Base-by-base conservation (phyloP, 495 filamentous ascomycete genomes). In the Xylaria telfairii region DNA sequence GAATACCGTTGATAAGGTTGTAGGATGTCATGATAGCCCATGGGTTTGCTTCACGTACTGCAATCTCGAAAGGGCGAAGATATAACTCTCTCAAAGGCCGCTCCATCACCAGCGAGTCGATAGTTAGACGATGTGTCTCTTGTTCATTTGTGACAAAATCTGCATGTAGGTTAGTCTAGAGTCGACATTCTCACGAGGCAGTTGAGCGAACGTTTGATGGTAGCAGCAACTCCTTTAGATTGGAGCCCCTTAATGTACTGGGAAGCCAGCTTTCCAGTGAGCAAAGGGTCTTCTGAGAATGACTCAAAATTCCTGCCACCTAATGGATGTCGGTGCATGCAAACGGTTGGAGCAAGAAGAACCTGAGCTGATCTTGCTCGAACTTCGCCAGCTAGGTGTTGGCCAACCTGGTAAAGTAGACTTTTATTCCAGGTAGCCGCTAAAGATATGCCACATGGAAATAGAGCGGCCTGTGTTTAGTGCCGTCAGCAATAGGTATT, bases 281-380 rank as follows among this genome's bases (percentile, higher is more conserved):
- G 83, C 19, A 90, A 83, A 13, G 93, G 93, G 72, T 96, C 93
- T 77, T 96, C 93, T 6, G 92, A 93, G 78, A 94, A 95, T 0
- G 92, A 93, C 81, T 96, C 93, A 69, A 95, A 97, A 66, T 93
- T 93, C 62, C 93, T 87, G 8, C 93, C 93, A 13, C 93, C 93
- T 0, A 96, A 83, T 2, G 93, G 93, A 24, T 91, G 91, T 17
- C 93, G 87, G 73, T 96, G 93, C 79, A 92, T 91, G 79, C 92
- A 94, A 70, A 94, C 90, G 7, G 93, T 95, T 12, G 93, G 93
- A 3, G 92, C 93, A 10, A 96, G 85, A 1, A 95, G 83, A 21
- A 95, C 85, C 68, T 93, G 87, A 39, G 91, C 90, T 17, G 90
- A 90, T 72, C 93, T 92, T 10, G 92, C 91, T 62, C 87, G 90